Evolutionary conservation across 768 basidiomycete genomes (phyloP), one percentile per base, ranked within the genome.

Genomic region (Mycena maculata): DNA sequence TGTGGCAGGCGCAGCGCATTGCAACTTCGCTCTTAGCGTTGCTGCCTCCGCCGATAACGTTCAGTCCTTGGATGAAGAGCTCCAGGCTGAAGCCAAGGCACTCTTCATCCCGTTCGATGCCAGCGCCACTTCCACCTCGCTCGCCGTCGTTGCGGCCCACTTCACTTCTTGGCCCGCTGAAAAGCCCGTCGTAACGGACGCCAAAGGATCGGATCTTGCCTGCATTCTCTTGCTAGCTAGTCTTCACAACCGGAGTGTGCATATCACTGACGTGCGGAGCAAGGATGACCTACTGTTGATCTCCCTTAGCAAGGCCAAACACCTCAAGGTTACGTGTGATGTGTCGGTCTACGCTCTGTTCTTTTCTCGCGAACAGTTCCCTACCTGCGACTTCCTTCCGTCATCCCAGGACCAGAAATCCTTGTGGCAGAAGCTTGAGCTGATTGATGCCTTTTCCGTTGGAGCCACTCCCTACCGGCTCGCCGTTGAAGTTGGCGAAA

Each of bases 241-340:
- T 72, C 87, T 99, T 48, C 91, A 99, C 78, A 90, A 86, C 74
- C 90, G 95, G 66, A 90, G 88, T 70, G 87, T 99, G 12, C 98
- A 99, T 77, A 87, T 99, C 70, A 94, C 94, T 11, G 93, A 96
- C 72, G 94, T 99, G 33, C 90, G 90, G 67, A 92, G 85, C 68
- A 86, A 87, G 70, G 95, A 96, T 60, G 98, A 99, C 74, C 83
- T 99, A 52, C 83, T 92, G 31, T 82, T 99, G 63, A 98, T 99
- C 76, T 90, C 92, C 3, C 85, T 99, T 41, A 96, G 95, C 86
- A 99, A 99, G 82, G 91, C 91, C 44, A 96, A 95, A 82, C 85
- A 92, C 15, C 87, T 99, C 72, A 92, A 94, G 73, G 97, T 98
- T 54, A 98, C 97, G 4, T 99, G 97, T 78, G 98, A 99, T 72